Evolutionary conservation across 495 filamentous ascomycete genomes (phyloP), one percentile per base, ranked within the genome.

Genomic region (Penicillium flavigenum): DNA sequence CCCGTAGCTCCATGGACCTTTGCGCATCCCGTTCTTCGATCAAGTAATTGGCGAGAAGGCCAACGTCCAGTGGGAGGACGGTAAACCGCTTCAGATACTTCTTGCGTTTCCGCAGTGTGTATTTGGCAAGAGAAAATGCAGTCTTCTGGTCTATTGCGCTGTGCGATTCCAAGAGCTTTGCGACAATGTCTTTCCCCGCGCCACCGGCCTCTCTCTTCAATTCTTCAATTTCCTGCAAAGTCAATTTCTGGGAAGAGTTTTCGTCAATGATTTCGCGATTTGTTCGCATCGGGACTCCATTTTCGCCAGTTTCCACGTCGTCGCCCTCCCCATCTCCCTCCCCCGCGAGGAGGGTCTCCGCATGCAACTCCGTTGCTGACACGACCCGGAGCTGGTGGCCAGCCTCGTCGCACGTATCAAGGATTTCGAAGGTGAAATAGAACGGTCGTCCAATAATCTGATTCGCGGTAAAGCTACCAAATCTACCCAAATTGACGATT

Each of bases 21-120:
- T 71, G 71, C 0, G 90, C 74, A 57, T 97, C 93, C 64, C 87
- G 88, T 60, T 90, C 88, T 11, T 85, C 78, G 53, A 95, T 63
- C 67, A 91, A 79, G 75, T 85, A 94, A 38, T 88, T 78, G 19
- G 84, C 81, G 49, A 98, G 76, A 43, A 80, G 75, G 6, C 85
- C 80, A 31, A 96, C 86, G 57, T 96, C 92, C 66, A 98, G 64
- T 0, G 91, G 92, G 26, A 93, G 73, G 0, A 92, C 81, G 1
- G 88, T 92, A 59, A 98, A 97, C 19, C 91, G 78, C 58, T 86
- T 83, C 58, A 96, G 81, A 66, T 95, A 98, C 75, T 98, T 98
- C 69, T 86, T 93, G 41, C 87, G 86, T 77, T 98, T 98, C 20
- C 94, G 82, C 16, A 98, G 76, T 46, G 91, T 95, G 67, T 98